These are phyloP conservation scores for Eutypella sp. DNA, from an alignment of 2,329 filamentous ascomycete species.

Conservation along the genomic window DNA sequence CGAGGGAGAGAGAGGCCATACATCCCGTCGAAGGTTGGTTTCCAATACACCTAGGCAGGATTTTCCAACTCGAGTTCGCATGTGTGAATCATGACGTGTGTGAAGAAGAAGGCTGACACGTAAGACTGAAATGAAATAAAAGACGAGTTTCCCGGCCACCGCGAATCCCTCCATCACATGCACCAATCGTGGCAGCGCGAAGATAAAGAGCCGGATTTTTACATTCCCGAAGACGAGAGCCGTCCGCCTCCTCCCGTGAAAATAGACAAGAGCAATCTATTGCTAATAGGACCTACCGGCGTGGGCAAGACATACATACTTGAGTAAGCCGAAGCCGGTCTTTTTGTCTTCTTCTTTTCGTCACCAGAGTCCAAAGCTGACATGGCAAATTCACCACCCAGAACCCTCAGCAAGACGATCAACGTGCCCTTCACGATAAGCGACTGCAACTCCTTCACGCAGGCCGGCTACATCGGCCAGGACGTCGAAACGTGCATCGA, in stretches of 20 bases:
- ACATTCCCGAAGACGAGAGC: slow-evolving; percentile 42
- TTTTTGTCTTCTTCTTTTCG: background rate
- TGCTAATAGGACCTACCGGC: slow-evolving; percentile 86
- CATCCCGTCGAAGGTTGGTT: slow-evolving; percentile 79
- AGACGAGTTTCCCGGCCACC: slow-evolving; percentile 54
- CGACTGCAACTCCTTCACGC: slow-evolving; percentile 92
- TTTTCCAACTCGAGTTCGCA: too few relatives aligned
- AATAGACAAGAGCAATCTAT: slow-evolving; percentile 92
- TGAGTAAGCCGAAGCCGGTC: slow-evolving; percentile 52
- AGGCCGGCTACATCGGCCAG: slow-evolving; percentile 95
- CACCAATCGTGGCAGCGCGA: slow-evolving; percentile 31
- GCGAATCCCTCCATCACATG: slow-evolving; percentile 40
- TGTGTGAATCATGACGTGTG: too few relatives aligned
- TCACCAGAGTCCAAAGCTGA: background rate
- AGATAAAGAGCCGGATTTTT: slow-evolving; percentile 38
- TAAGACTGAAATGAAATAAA: too few relatives aligned
- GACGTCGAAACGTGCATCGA: slow-evolving; percentile 97
- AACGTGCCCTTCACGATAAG: slow-evolving; percentile 94
- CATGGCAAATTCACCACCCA: slow-evolving; percentile 30
- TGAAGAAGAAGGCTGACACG: too few relatives aligned
- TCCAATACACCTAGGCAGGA: too few relatives aligned
- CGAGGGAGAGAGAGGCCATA: slow-evolving; percentile 50
- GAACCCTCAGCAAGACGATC: slow-evolving; percentile 86
- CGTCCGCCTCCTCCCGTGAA: slow-evolving; percentile 51
- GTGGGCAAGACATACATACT: slow-evolving; percentile 96